These are phyloP conservation scores for Entelexis paramagnoliae DNA, from an alignment of 1,139 yeast species.

Conservation along the genomic window DNA sequence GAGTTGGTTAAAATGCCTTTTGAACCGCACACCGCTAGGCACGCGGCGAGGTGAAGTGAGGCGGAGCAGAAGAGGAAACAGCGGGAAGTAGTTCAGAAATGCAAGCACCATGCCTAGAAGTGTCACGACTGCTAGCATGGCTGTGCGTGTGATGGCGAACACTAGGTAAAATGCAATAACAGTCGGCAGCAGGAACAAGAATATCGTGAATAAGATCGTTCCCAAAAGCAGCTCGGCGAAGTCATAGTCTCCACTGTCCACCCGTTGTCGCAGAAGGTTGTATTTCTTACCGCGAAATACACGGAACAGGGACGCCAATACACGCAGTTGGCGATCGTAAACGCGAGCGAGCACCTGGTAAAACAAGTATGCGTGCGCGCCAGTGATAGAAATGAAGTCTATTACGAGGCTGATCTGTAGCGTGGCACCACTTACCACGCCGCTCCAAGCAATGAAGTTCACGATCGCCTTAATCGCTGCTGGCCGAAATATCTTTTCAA, in stretches of 20 bases:
- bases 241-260: conserved; percentile 75
- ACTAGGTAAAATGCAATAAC: conserved; percentile 72
- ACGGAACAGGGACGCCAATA: conserved; percentile 65
- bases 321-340: conserved; percentile 62
- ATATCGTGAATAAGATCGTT: conserved; percentile 71
- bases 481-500: conserved; percentile 27
- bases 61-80: conserved; percentile 69
- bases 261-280: conserved; percentile 71
- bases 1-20: conserved; percentile 26
- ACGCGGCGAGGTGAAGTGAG: conserved; percentile 72
- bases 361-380: conserved; percentile 66
- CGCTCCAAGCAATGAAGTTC: conserved; percentile 36
- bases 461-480: conserved; percentile 30
- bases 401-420: conserved; percentile 55
- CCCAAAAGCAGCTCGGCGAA: conserved; percentile 83
- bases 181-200: conserved; percentile 74
- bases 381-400: conserved; percentile 53
- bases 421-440: conserved; percentile 48
- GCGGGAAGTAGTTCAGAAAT: conserved; percentile 69
- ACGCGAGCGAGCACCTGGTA: conserved; percentile 71
- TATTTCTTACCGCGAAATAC: conserved; percentile 83
- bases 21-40: conserved; percentile 67
- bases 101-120: conserved; percentile 53
- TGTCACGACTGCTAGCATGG: conserved; percentile 43
- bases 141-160: conserved; percentile 52